These are phyloP conservation scores for Nigrospora osmanthi DNA, from an alignment of 2,329 filamentous ascomycete genomes.

Conservation along the genomic window DNA sequence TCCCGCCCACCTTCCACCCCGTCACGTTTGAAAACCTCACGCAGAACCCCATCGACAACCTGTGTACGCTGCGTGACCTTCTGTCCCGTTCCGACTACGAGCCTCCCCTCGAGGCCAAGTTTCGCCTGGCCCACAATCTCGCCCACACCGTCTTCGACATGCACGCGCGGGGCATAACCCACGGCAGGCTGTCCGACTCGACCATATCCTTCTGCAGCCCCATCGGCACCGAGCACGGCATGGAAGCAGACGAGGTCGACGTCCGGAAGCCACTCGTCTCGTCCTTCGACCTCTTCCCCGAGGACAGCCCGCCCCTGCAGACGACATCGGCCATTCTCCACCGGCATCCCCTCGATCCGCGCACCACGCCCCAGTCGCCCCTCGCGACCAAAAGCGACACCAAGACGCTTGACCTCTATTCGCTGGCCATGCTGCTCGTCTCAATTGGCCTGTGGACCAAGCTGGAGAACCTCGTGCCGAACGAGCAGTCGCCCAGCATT, in stretches of 20 bases:
- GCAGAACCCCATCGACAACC: slow-evolving; percentile 39
- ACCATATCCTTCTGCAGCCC: slow-evolving; percentile 60
- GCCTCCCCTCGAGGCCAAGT: slow-evolving; percentile 67
- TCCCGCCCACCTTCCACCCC: slow-evolving; percentile 58
- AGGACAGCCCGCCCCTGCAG: slow-evolving; percentile 25
- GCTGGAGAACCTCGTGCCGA: slow-evolving; percentile 44
- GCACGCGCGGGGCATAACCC: slow-evolving; percentile 60
- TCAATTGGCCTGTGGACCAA: slow-evolving; percentile 72
- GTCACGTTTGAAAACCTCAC: slow-evolving; percentile 44
- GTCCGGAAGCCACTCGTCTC: slow-evolving; percentile 63
- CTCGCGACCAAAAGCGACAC: slow-evolving; percentile 42
- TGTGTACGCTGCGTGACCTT: slow-evolving; percentile 47
- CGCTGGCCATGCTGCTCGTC: slow-evolving; percentile 63
- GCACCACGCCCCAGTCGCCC: slow-evolving; percentile 39
- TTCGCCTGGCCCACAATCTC: slow-evolving; percentile 65
- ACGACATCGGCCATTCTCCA: slow-evolving; percentile 37
- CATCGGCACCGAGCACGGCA: slow-evolving; percentile 30
- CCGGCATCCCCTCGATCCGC: slow-evolving; percentile 59
- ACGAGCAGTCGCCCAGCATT: slow-evolving; percentile 41
- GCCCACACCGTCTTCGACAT: slow-evolving; percentile 67
- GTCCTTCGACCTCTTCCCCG: slow-evolving; percentile 66
- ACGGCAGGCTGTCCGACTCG: slow-evolving; percentile 61
- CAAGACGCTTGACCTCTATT: slow-evolving; percentile 61
- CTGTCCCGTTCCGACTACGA: slow-evolving; percentile 45
- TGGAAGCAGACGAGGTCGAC: slow-evolving; percentile 43